Base-by-base conservation (phyloP, 2,329 filamentous ascomycete species). In the Penicillium sp. region DNA sequence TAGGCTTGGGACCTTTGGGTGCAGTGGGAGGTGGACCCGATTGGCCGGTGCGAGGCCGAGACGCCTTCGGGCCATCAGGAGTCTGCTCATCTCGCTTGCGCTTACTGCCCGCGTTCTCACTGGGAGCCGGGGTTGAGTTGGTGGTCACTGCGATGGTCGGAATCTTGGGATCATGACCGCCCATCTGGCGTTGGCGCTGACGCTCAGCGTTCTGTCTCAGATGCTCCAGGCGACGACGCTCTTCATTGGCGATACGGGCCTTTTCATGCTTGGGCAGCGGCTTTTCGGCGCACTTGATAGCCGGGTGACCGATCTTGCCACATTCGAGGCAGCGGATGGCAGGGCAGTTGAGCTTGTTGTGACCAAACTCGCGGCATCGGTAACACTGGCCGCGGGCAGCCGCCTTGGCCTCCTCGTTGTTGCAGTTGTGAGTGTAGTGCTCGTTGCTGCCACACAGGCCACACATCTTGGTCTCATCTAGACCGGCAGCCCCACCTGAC, bases 381-480 rank as follows among this genome's bases (percentile, higher is more conserved):
- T 68, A 71, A 61, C 81, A 82, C 51, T 64, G 74, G 22, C 78
- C 78, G 43, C 72, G 69, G 35, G 71, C 69, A 12, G 70, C 70
- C 37, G 71, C 71, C 59, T 75, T 72, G 11, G 78, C 79, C 12
- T 77, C 77, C 10, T 68, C 61, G 60, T 82, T 81, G 55, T 82
- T 78, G 58, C 80, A 82, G 47, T 78, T 75, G 53, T 72, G 71
- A 1, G 76, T 78, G 62, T 76, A 76, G 63, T 82, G 80, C 10
- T 70, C 65, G 59, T 73, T 75, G 56, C 78, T 81, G 37, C 80
- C 80, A 65, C 80, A 82, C n/a, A 74, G 71, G 3, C 70, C 74
- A 69, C 80, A 82, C 53, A 71, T 75, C 47, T 68, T 70, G 4
- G 70, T 76, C 7, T 76, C 73, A 56, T 82, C 79, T 37, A 82